Conservation (phyloP, 345 rosid species). For the Lepidium aucheri region DNA sequence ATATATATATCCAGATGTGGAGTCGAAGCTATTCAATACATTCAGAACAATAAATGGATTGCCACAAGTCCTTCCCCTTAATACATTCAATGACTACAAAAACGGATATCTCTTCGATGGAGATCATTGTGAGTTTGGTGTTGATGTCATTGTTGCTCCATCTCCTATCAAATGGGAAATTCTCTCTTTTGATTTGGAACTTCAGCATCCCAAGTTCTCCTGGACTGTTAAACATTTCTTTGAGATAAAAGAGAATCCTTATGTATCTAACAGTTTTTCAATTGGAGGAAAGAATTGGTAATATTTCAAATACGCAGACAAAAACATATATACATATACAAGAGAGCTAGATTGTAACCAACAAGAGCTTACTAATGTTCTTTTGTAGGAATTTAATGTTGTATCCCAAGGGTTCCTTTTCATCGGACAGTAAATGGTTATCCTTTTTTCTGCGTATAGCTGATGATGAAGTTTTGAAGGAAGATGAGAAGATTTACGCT, state of each 20-base stretch:
- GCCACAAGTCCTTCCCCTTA: neutral
- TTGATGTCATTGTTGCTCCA: neutral
- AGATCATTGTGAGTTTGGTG: constrained; percentile 14
- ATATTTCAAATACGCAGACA: no score
- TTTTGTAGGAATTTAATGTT: neutral
- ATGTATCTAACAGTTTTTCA: neutral
- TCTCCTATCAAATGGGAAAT: constrained; percentile 1
- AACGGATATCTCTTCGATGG: neutral
- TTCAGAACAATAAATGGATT: neutral
- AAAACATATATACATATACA: no score
- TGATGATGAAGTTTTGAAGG: neutral
- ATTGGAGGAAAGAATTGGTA: neutral
- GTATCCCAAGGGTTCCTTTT: no score
- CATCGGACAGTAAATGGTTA: neutral
- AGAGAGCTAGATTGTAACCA: no score
- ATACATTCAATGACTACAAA: neutral
- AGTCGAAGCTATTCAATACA: neutral
- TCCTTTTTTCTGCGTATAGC: no score
- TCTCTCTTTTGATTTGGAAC: neutral
- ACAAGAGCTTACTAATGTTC: no score
- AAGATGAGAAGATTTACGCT: neutral
- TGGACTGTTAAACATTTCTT: neutral
- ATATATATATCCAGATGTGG: neutral
- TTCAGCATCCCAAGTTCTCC: neutral
- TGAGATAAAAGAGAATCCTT: neutral